Percentiles rank a stretch among this genome's conserved stretches.
phyloP scores from a whole-genome alignment of 257 asterid species.

The Gentiana straminea region DNA sequence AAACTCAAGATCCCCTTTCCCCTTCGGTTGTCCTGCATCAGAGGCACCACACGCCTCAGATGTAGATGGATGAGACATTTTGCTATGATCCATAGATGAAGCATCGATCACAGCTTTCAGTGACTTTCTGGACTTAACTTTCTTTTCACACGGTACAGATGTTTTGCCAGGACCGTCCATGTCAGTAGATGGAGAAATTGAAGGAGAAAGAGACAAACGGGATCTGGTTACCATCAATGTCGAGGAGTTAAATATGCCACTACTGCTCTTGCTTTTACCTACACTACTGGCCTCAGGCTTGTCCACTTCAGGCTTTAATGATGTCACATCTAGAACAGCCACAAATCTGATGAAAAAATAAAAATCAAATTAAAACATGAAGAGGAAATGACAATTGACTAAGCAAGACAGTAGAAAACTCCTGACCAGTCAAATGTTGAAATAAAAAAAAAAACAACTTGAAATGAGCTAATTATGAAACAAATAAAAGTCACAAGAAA shows the following conservation, averaged over 20 bases:
- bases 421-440: no score
- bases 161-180: conserved; percentile 19
- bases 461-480: neutral
- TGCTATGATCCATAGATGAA: conserved; percentile 19
- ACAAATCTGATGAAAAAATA: conserved; percentile 48
- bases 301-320: conserved; percentile 74
- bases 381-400: neutral
- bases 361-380: conserved; percentile 1
- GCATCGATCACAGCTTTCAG: conserved; percentile 15
- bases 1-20: conserved; percentile 86
- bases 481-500: no score
- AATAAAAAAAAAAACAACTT: neutral
- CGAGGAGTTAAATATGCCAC: conserved; percentile 59
- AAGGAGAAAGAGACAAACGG: conserved; percentile 29
- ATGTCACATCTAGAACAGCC: conserved; percentile 63
- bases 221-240: conserved; percentile 85
- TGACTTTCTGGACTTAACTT: conserved; percentile 22
- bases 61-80: conserved; percentile 23
- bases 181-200: conserved; percentile 21
- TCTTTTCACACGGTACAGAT: conserved; percentile 17
- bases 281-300: conserved; percentile 31
- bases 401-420: neutral
- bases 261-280: conserved; percentile 27
- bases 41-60: conserved; percentile 24
- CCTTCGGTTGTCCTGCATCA: conserved; percentile 36